phyloP scores from a whole-genome alignment of 2,329 filamentous ascomycete species.

The Aspergillus melleus region DNA sequence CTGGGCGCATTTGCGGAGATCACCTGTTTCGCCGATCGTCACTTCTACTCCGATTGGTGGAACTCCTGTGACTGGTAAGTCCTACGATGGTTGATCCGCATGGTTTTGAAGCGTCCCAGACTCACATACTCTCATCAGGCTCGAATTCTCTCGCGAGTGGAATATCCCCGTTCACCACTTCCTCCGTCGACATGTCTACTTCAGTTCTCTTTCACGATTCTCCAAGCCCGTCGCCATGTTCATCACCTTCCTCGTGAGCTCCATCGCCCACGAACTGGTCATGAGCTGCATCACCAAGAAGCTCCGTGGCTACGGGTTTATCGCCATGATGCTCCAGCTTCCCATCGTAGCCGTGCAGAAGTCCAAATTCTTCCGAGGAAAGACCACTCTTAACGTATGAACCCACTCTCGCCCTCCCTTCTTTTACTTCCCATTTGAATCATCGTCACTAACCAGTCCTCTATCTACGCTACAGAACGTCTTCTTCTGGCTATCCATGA shows the following conservation, averaged over 20 bases:
- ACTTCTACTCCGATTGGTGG: constrained; percentile 83
- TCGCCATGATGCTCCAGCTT: constrained; percentile 94
- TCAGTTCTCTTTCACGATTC: constrained; percentile 73
- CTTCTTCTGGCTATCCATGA: constrained; percentile 91
- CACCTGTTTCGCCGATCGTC: constrained; percentile 86
- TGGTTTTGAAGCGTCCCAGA: too few relatives aligned
- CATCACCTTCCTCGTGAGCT: constrained; percentile 88
- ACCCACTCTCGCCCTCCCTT: not conserved
- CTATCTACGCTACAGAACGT: constrained; percentile 56
- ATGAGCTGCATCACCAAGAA: constrained; percentile 99
- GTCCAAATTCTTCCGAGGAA: constrained; percentile 71
- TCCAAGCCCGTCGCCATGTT: constrained; percentile 76
- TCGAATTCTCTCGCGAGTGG: constrained; percentile 95
- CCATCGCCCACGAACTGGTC: constrained; percentile 88
- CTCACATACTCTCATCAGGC: constrained; percentile 50
- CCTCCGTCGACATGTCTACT: constrained; percentile 91
- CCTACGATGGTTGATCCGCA: not conserved
- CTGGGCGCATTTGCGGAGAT: constrained; percentile 94
- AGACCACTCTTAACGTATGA: constrained; percentile 70
- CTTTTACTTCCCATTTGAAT: too few relatives aligned
- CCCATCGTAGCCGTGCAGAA: constrained; percentile 92
- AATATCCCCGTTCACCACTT: constrained; percentile 98
- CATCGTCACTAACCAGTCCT: not conserved
- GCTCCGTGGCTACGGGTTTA: constrained; percentile 86
- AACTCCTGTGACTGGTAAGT: constrained; percentile 56